These are phyloP conservation scores for Ceratocystis colombiana DNA, from an alignment of 2,329 filamentous ascomycete species.

Conservation along the genomic window DNA sequence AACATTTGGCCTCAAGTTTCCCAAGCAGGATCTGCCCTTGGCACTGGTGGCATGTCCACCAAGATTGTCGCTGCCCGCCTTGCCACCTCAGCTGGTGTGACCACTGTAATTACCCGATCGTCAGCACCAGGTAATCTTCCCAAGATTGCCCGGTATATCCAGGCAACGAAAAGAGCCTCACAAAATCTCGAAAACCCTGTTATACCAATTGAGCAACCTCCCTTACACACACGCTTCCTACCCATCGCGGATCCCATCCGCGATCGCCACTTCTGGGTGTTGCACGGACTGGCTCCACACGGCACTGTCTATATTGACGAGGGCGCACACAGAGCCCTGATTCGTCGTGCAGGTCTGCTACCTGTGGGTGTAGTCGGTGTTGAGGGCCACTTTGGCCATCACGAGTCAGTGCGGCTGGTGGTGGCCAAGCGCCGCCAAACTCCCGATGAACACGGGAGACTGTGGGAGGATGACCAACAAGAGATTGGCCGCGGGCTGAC, in stretches of 20 bases:
- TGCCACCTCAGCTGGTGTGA: conserved; percentile 88
- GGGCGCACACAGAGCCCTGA: conserved; percentile 72
- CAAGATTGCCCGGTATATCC: conserved; percentile 73
- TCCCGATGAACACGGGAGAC: conserved; percentile 36
- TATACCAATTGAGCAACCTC: conserved; percentile 37
- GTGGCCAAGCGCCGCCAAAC: conserved; percentile 55
- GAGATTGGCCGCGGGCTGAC: conserved; percentile 86
- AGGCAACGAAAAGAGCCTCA: conserved; percentile 38
- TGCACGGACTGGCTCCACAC: conserved; percentile 82
- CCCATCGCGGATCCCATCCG: conserved; percentile 75
- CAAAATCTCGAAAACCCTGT: conserved; percentile 29
- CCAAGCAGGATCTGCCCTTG: conserved; percentile 74
- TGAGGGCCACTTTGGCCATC: conserved; percentile 77
- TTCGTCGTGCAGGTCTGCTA: conserved; percentile 75
- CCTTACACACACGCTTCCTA: conserved; percentile 86
- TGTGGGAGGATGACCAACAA: conserved; percentile 43
- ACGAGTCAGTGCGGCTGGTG: conserved; percentile 80
- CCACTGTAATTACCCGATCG: conserved; percentile 86
- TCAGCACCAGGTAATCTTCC: conserved; percentile 88
- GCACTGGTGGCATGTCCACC: conserved; percentile 94
- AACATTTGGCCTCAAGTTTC: conserved; percentile 49
- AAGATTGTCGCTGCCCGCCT: conserved; percentile 91
- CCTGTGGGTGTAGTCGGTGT: conserved; percentile 87
- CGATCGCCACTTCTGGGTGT: conserved; percentile 93
- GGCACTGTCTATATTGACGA: conserved; percentile 86